Evolutionary conservation across 1,139 yeast species (phyloP).

Genomic region (Protomyces macrosporus): DNA sequence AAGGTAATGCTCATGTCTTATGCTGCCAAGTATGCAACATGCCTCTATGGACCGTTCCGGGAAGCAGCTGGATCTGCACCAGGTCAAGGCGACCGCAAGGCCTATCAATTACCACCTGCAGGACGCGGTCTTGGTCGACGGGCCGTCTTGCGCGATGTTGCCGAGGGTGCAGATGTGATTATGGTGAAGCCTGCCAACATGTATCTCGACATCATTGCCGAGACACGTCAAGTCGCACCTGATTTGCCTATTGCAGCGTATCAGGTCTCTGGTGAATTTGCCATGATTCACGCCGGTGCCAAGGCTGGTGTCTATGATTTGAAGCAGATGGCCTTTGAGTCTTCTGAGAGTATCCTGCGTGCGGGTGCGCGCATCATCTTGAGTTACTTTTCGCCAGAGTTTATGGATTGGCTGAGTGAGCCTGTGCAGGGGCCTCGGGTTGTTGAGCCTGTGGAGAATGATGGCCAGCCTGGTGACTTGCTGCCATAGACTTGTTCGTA

Average conservation of each 20-base stretch:
- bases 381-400: slow-evolving; percentile 92
- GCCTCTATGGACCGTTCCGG: slow-evolving; percentile 92
- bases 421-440: slow-evolving; percentile 1
- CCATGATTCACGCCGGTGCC: slow-evolving; percentile 98
- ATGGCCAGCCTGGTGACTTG: slow-evolving; percentile 10
- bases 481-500: slow-evolving; percentile 1
- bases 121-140: slow-evolving; percentile 92
- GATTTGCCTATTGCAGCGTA: slow-evolving; percentile 91
- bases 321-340: slow-evolving; percentile 82
- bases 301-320: slow-evolving; percentile 90
- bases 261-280: slow-evolving; percentile 96
- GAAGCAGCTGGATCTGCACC: slow-evolving; percentile 96
- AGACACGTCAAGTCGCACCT: slow-evolving; percentile 73
- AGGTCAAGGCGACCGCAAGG: slow-evolving; percentile 81
- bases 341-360: slow-evolving; percentile 84
- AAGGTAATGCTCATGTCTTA: slow-evolving; percentile 86
- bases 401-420: slow-evolving; percentile 72
- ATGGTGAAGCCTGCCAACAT: slow-evolving; percentile 97
- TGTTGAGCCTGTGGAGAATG: slow-evolving; percentile 18
- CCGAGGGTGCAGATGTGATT: slow-evolving; percentile 92
- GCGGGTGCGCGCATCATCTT: slow-evolving; percentile 94
- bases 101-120: slow-evolving; percentile 89
- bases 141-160: slow-evolving; percentile 76
- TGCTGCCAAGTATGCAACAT: slow-evolving; percentile 89
- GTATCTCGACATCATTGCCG: slow-evolving; percentile 82